Evolutionary conservation across 768 basidiomycete genomes (phyloP).

Genomic region (Phylloporus arenicola): DNA sequence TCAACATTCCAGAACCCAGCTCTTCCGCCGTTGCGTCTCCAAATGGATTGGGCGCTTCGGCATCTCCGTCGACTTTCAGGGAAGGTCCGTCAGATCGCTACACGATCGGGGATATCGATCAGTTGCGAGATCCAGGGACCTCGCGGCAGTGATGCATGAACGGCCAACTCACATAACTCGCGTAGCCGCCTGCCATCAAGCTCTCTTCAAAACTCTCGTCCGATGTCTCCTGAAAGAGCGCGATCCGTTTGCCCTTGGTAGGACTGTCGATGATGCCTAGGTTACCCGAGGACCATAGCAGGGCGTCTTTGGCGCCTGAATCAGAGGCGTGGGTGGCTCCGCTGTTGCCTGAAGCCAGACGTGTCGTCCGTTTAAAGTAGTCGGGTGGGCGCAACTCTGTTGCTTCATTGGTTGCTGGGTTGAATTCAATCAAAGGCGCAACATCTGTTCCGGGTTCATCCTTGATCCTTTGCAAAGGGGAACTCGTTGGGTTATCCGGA

Average conservation of each 20-base stretch:
- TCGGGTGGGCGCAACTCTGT: constrained; percentile 65
- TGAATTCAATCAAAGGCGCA: constrained; percentile 47
- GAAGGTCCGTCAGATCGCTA: constrained; percentile 20
- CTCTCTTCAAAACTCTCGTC: constrained; percentile 84
- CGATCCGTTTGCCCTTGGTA: constrained; percentile 63
- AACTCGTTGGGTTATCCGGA: not conserved
- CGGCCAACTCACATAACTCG: constrained; percentile 54
- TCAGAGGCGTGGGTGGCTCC: constrained; percentile 9
- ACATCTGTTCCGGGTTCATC: constrained; percentile 48
- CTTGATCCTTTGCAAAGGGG: constrained; percentile 1
- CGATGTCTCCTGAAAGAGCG: constrained; percentile 75
- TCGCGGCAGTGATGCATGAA: not conserved
- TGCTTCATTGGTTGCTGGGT: constrained; percentile 44
- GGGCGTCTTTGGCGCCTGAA: constrained; percentile 7
- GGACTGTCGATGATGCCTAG: constrained; percentile 70
- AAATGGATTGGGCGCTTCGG: constrained; percentile 11
- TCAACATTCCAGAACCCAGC: constrained; percentile 14
- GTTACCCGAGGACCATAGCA: constrained; percentile 22
- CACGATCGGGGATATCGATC: constrained; percentile 3
- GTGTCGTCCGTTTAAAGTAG: constrained; percentile 59
- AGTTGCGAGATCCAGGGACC: constrained; percentile 11
- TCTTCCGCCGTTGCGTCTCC: constrained; percentile 9
- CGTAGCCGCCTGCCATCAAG: constrained; percentile 77
- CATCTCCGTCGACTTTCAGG: constrained; percentile 18
- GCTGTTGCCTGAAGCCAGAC: constrained; percentile 36